Evolutionary conservation across 345 rosid species (phyloP).

Genomic region (Rhizophora mangle): DNA sequence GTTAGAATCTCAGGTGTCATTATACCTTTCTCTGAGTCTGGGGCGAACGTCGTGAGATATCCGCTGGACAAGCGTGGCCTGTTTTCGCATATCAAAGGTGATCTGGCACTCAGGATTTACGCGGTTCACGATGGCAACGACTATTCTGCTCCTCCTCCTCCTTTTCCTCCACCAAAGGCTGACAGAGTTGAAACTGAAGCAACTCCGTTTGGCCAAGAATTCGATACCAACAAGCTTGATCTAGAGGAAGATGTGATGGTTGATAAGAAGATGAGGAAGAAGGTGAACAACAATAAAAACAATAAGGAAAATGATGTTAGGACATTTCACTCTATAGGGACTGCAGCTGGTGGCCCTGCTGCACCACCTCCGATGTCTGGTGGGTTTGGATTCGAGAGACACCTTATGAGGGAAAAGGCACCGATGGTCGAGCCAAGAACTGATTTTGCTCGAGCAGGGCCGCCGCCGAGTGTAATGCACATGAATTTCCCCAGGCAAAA

Average conservation of each 20-base stretch:
- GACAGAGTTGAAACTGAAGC: conserved; percentile 19
- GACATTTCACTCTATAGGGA: conserved; percentile 77
- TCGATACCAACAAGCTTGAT: conserved; percentile 23
- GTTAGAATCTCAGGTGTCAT: conserved; percentile 65
- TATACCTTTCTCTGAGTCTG: conserved; percentile 57
- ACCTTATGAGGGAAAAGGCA: conserved; percentile 19
- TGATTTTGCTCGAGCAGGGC: conserved; percentile 34
- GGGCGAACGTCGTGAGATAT: conserved; percentile 56
- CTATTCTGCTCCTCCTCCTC: conserved; percentile 8
- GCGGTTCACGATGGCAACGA: conserved; percentile 23
- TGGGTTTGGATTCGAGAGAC: conserved; percentile 18
- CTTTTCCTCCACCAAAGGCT: conserved; percentile 11
- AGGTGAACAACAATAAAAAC: conserved; percentile 29
- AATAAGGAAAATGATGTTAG: conserved; percentile 61
- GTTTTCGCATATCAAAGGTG: conserved; percentile 75
- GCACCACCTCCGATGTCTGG: conserved; percentile 31
- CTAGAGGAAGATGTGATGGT: conserved; percentile 19
- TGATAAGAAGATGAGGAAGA: conserved; percentile 29
- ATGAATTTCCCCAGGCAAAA: conserved; percentile 40
- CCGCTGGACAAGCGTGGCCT: conserved; percentile 82
- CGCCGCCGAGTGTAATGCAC: conserved; percentile 21
- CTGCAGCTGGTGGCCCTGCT: conserved; percentile 31
- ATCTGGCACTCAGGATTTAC: conserved; percentile 55
- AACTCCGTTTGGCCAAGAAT: conserved; percentile 31
- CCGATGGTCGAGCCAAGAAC: conserved; percentile 28